A percentile compares a stretch with the other conserved stretches of the same genome.
Conservation (phyloP, 768 basidiomycete genomes). For the Tylopilus felleus region DNA sequence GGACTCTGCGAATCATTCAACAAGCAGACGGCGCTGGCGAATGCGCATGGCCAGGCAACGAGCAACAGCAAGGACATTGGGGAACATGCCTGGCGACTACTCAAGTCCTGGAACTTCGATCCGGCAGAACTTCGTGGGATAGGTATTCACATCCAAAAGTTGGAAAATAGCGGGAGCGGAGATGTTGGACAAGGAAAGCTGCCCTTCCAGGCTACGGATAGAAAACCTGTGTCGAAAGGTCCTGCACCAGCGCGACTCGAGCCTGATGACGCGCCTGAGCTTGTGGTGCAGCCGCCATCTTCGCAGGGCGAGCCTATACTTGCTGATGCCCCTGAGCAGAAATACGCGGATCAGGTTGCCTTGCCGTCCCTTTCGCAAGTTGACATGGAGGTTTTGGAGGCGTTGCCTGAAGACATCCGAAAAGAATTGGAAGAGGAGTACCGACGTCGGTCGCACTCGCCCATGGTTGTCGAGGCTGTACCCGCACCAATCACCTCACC, state of each 20-base stretch:
- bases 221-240: not conserved
- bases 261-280: slow-evolving; percentile 8
- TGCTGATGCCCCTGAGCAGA: slow-evolving; percentile 5
- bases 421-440: slow-evolving; percentile 68
- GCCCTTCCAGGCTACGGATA: slow-evolving; percentile 45
- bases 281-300: slow-evolving; percentile 34
- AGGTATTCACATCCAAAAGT: slow-evolving; percentile 86
- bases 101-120: slow-evolving; percentile 72
- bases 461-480: slow-evolving; percentile 29
- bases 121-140: slow-evolving; percentile 88
- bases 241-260: slow-evolving; percentile 1
- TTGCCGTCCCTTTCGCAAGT: slow-evolving; percentile 76
- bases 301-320: slow-evolving; percentile 26
- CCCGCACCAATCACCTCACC: slow-evolving; percentile 1
- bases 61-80: slow-evolving; percentile 71
- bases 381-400: slow-evolving; percentile 65
- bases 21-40: slow-evolving; percentile 62
- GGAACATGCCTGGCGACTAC: slow-evolving; percentile 70
- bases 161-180: slow-evolving; percentile 50
- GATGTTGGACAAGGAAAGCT: slow-evolving; percentile 58
- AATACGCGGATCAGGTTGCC: slow-evolving; percentile 29
- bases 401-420: slow-evolving; percentile 66
- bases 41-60: slow-evolving; percentile 64
- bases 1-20: slow-evolving; percentile 81
- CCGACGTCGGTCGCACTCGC: slow-evolving; percentile 54